Evolutionary conservation across 1,284 basidiomycete species (phyloP).

Genomic region (Exsudoporus floridanus): DNA sequence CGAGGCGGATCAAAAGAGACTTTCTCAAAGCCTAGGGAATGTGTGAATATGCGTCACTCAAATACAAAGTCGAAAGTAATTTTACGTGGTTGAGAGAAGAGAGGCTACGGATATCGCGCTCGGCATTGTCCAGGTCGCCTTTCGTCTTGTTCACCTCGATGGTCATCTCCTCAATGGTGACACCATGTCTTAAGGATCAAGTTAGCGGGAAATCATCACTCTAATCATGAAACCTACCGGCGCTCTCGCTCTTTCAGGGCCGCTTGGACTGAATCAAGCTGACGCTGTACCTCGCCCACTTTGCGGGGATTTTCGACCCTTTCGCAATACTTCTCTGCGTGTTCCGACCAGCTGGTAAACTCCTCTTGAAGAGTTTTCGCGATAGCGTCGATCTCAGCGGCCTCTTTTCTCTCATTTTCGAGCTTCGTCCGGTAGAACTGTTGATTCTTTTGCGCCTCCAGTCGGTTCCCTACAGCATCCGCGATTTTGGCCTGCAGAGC

Average conservation of each 20-base stretch:
- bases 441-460: conserved; percentile 47
- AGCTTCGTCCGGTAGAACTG: conserved; percentile 51
- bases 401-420: conserved; percentile 41
- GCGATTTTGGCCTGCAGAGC: conserved; percentile 43
- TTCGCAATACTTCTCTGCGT: conserved; percentile 64
- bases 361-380: conserved; percentile 56
- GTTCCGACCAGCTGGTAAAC: conserved; percentile 63
- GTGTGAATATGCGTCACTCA: not conserved
- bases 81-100: conserved; percentile 60
- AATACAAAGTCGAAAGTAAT: not conserved
- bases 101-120: conserved; percentile 63
- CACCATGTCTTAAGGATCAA: conserved; percentile 57
- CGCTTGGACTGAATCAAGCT: conserved; percentile 60
- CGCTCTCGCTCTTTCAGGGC: conserved; percentile 72
- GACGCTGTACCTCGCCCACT: conserved; percentile 55
- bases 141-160: conserved; percentile 65
- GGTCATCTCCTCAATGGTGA: conserved; percentile 75
- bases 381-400: conserved; percentile 44
- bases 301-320: conserved; percentile 59
- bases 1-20: conserved; percentile 64
- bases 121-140: conserved; percentile 53
- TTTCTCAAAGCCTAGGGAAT: conserved; percentile 53
- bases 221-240: conserved; percentile 42
- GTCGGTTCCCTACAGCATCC: conserved; percentile 44
- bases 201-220: conserved; percentile 1